These are phyloP conservation scores for Alternaria atra DNA, from an alignment of 2,329 filamentous ascomycete species.

Conservation along the genomic window DNA sequence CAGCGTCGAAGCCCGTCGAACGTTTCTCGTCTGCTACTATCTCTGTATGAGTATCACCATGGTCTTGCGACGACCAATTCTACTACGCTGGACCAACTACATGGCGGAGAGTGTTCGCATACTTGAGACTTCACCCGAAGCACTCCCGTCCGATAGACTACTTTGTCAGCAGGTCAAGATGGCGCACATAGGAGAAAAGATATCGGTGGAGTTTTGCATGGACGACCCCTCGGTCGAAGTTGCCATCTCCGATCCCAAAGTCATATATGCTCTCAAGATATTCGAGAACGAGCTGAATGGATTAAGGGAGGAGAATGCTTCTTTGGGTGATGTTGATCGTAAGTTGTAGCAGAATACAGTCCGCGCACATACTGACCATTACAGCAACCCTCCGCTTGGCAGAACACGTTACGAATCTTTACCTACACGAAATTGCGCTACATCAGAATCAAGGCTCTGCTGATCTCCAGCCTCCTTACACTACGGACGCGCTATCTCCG, in stretches of 20 bases:
- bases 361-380: slow-evolving; percentile 8
- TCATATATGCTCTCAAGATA: slow-evolving; percentile 63
- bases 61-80: slow-evolving; percentile 65
- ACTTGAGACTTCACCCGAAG: slow-evolving; percentile 64
- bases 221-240: slow-evolving; percentile 62
- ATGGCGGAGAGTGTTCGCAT: slow-evolving; percentile 70
- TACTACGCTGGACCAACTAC: slow-evolving; percentile 69
- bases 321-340: slow-evolving; percentile 50
- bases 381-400: slow-evolving; percentile 54
- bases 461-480: slow-evolving; percentile 58
- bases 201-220: slow-evolving; percentile 66
- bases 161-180: slow-evolving; percentile 67
- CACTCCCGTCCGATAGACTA: slow-evolving; percentile 64
- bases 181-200: slow-evolving; percentile 66
- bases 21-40: slow-evolving; percentile 70
- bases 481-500: slow-evolving; percentile 52
- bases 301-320: slow-evolving; percentile 48
- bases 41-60: slow-evolving; percentile 66
- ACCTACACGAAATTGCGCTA: slow-evolving; percentile 61
- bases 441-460: slow-evolving; percentile 55
- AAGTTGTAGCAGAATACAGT: slow-evolving; percentile 19
- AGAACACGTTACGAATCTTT: slow-evolving; percentile 59
- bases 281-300: slow-evolving; percentile 62
- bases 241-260: slow-evolving; percentile 63
- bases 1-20: slow-evolving; percentile 65